A percentile compares a stretch with the other conserved stretches of the same genome.
Conservation (phyloP, 208 protist species). For the Vickermania spadyakhi region DNA sequence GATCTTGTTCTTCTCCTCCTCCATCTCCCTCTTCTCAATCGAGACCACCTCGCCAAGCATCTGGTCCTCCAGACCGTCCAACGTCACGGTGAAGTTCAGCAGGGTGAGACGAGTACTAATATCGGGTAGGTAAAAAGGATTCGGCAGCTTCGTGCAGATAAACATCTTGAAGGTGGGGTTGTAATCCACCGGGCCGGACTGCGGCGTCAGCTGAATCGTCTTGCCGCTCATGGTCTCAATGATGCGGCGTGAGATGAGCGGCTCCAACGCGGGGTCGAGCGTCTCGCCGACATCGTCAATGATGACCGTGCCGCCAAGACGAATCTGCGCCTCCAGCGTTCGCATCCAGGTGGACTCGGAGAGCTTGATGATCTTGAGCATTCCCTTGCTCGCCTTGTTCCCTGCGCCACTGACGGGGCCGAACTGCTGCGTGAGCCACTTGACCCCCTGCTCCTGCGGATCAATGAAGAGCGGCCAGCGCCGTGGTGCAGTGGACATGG, state of each 20-base stretch:
- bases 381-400: slow-evolving; percentile 10
- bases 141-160: slow-evolving; percentile 94
- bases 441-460: slow-evolving; percentile 93
- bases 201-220: slow-evolving; percentile 82
- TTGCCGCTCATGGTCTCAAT: slow-evolving; percentile 64
- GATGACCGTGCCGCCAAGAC: slow-evolving; percentile 87
- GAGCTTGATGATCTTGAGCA: slow-evolving; percentile 80
- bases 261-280: slow-evolving; percentile 92
- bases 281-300: slow-evolving; percentile 94
- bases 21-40: slow-evolving; percentile 89
- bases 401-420: slow-evolving; percentile 10
- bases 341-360: slow-evolving; percentile 90
- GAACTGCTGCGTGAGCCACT: slow-evolving; percentile 90
- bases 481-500: slow-evolving; percentile 59
- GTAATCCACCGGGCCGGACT: slow-evolving; percentile 87
- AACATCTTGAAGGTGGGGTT: slow-evolving; percentile 91
- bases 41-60: slow-evolving; percentile 92
- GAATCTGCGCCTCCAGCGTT: slow-evolving; percentile 89
- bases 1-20: slow-evolving; percentile 93
- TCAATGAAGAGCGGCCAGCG: slow-evolving; percentile 95
- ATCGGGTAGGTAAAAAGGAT: slow-evolving; percentile 94
- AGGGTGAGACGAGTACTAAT: slow-evolving; percentile 94
- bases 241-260: slow-evolving; percentile 85
- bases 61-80: slow-evolving; percentile 92
- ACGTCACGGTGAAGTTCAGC: slow-evolving; percentile 97